Percentiles rank a stretch among this genome's conserved stretches.
These are phyloP conservation scores for Fusarium heterosporum DNA, from an alignment of 2,329 filamentous ascomycete genomes.

Conservation along the genomic window DNA sequence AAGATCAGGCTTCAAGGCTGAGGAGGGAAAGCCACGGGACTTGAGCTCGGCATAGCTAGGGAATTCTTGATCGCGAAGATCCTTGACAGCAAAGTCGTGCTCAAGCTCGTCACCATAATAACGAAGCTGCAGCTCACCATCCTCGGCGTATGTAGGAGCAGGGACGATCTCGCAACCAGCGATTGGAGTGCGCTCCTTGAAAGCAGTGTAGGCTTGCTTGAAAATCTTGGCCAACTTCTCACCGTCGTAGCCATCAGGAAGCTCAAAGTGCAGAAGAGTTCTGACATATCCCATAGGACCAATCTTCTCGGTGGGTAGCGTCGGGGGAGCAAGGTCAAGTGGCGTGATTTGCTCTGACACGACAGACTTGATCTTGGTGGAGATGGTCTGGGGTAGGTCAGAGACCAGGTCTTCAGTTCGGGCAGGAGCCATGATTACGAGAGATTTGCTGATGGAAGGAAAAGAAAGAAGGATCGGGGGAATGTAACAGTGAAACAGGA, in stretches of 20 bases:
- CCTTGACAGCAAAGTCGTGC: conserved; percentile 20
- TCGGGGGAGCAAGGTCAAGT: conserved; percentile 20
- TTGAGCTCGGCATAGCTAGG: conserved; percentile 16
- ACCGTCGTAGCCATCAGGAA: conserved; percentile 1
- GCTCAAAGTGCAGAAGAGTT: conserved; percentile 15
- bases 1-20: conserved; percentile 7
- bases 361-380: conserved; percentile 1
- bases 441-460: not conserved
- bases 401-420: conserved; percentile 3
- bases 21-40: not conserved
- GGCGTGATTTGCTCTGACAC: not conserved
- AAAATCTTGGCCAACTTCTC: not conserved
- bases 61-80: conserved; percentile 9
- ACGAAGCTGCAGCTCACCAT: conserved; percentile 11
- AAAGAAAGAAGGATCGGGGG: not conserved
- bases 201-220: not conserved
- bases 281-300: conserved; percentile 22
- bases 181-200: conserved; percentile 13
- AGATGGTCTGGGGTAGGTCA: not conserved
- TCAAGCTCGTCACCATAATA: conserved; percentile 23
- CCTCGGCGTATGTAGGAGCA: not conserved
- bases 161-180: conserved; percentile 17
- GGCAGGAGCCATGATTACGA: conserved; percentile 12
- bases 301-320: conserved; percentile 21
- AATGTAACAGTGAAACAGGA: conserved; percentile 3